phyloP scores from a whole-genome alignment of 2,329 filamentous ascomycete genomes.

The Diaporthe velutina region DNA sequence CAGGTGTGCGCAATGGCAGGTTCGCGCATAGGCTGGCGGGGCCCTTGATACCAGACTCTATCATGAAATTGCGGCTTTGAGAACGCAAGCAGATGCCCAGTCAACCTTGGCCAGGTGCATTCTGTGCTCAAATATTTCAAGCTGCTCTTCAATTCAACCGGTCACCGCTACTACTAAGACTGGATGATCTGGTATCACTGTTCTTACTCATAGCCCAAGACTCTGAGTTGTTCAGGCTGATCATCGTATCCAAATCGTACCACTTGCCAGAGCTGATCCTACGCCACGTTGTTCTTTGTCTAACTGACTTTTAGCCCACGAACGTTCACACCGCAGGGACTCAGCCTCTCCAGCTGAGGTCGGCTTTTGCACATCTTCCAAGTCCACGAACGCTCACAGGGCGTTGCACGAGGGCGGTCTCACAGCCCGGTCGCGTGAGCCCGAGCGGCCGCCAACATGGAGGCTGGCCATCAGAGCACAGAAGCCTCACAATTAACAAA shows the following conservation, averaged over 20 bases:
- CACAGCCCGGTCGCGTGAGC: conserved; percentile 19
- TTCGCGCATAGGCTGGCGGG: no score
- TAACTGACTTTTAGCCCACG: neutral
- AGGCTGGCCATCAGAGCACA: conserved; percentile 13
- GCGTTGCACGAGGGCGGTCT: conserved; percentile 36
- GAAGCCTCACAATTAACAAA: neutral
- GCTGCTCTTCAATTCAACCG: neutral
- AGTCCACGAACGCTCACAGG: neutral
- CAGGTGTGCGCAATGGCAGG: neutral
- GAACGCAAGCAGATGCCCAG: neutral
- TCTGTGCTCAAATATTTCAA: neutral
- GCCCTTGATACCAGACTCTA: neutral
- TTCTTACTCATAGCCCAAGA: neutral
- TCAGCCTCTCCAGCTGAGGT: conserved; percentile 12
- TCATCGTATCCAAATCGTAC: conserved; percentile 4
- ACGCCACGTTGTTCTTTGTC: conserved; percentile 17
- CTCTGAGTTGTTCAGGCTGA: conserved; percentile 13
- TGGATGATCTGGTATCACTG: neutral
- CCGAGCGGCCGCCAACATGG: conserved; percentile 28
- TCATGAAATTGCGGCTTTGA: neutral
- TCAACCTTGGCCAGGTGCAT: neutral
- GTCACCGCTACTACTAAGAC: conserved; percentile 13
- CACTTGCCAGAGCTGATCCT: neutral
- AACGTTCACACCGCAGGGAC: neutral
- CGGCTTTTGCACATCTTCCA: neutral